These are phyloP conservation scores for Marasmius tenuissimus DNA, from an alignment of 1,284 basidiomycete species.

Conservation along the genomic window DNA sequence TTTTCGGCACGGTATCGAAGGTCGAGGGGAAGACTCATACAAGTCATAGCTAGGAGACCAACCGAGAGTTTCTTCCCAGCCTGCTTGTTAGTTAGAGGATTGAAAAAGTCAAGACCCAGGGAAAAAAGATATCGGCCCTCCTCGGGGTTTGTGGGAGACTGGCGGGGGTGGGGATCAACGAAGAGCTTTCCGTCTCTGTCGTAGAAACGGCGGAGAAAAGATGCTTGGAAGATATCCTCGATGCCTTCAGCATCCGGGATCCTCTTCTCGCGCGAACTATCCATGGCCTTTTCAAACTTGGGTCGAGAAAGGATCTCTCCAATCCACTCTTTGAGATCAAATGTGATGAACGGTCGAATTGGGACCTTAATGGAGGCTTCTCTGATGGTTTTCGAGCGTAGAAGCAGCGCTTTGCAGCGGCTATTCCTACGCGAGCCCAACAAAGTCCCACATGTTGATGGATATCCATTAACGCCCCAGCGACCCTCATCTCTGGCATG, in stretches of 20 bases:
- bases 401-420: background rate
- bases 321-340: constrained; percentile 8
- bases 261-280: background rate
- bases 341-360: background rate
- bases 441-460: background rate
- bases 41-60: constrained; percentile 22
- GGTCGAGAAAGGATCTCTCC: constrained; percentile 14
- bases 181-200: background rate
- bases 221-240: background rate
- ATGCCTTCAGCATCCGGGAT: background rate
- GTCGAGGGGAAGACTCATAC: constrained; percentile 24
- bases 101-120: constrained; percentile 22
- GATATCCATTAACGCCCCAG: background rate
- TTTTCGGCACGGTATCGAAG: constrained; percentile 24
- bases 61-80: constrained; percentile 16
- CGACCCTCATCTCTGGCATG: background rate
- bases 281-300: constrained; percentile 16
- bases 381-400: background rate
- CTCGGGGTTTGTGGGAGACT: background rate
- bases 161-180: background rate
- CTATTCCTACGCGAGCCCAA: background rate
- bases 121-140: constrained; percentile 16
- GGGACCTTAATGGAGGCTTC: background rate
- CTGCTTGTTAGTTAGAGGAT: constrained; percentile 21
- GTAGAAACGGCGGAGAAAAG: background rate